Evolutionary conservation across 2,329 filamentous ascomycete species (phyloP).

Genomic region (Colletotrichum abscissum): DNA sequence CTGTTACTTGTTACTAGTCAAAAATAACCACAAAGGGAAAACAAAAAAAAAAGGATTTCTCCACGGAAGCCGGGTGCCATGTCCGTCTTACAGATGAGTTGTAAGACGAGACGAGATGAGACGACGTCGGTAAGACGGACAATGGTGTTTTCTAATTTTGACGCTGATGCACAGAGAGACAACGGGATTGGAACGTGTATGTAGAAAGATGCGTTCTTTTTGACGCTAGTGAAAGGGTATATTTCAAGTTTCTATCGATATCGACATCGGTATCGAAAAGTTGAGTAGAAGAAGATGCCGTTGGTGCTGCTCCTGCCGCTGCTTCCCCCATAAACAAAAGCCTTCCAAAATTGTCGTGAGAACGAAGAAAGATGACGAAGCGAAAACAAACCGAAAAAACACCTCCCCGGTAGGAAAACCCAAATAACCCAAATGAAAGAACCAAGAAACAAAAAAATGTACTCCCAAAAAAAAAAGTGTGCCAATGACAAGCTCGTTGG

Average conservation of each 20-base stretch:
- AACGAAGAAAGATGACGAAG: not conserved
- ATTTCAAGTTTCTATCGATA: constrained; percentile 9
- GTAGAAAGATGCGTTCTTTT: constrained; percentile 11
- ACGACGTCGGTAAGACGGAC: not conserved
- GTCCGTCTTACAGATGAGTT: not conserved
- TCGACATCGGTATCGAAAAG: not conserved
- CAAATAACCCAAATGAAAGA: not conserved
- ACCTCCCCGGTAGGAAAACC: not conserved
- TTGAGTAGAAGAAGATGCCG: not conserved
- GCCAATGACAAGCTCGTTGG: not conserved
- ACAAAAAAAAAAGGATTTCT: not conserved
- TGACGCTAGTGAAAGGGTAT: constrained; percentile 32
- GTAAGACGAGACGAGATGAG: too few relatives aligned
- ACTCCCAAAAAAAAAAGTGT: not conserved
- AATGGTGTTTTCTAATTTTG: not conserved
- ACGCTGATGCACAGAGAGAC: not conserved
- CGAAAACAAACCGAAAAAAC: not conserved
- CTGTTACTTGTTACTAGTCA: too few relatives aligned
- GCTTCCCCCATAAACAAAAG: not conserved
- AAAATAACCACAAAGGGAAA: not conserved
- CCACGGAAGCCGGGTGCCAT: not conserved
- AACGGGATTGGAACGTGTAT: not conserved
- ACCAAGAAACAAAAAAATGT: not conserved
- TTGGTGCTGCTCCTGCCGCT: not conserved
- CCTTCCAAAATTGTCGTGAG: not conserved